phyloP scores from a whole-genome alignment of 1,284 basidiomycete genomes.

The Ustilago nuda region DNA sequence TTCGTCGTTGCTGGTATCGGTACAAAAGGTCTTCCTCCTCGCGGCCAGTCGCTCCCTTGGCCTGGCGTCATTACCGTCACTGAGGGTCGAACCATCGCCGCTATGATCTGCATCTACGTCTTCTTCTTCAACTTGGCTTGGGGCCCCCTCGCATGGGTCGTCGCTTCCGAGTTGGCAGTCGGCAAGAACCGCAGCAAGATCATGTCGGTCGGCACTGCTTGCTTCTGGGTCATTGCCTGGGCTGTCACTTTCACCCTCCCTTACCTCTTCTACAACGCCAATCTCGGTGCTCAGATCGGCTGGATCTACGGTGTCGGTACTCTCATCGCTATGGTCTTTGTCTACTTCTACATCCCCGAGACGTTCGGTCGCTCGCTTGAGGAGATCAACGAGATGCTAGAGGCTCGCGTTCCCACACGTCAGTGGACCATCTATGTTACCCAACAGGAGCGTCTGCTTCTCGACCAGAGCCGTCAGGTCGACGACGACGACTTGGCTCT shows the following conservation, averaged over 20 bases:
- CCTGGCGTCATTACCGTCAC: constrained; percentile 47
- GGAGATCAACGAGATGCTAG: constrained; percentile 65
- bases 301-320: constrained; percentile 70
- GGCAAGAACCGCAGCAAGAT: constrained; percentile 71
- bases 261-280: constrained; percentile 66
- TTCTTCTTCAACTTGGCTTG: constrained; percentile 71
- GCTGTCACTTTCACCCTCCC: constrained; percentile 68
- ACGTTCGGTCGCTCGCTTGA: constrained; percentile 59
- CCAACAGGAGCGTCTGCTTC: constrained; percentile 32
- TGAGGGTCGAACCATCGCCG: constrained; percentile 70
- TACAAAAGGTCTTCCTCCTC: constrained; percentile 55
- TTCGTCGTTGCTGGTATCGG: constrained; percentile 70
- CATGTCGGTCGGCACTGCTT: constrained; percentile 71
- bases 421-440: constrained; percentile 57
- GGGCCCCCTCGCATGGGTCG: constrained; percentile 71
- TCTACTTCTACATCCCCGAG: constrained; percentile 71
- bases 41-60: constrained; percentile 44
- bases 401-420: constrained; percentile 52
- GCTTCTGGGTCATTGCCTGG: constrained; percentile 72
- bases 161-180: constrained; percentile 69
- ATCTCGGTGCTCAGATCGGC: constrained; percentile 70
- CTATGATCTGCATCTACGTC: constrained; percentile 72
- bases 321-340: constrained; percentile 70
- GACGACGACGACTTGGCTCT: constrained; percentile 28
- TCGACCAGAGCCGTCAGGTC: constrained; percentile 40